Evolutionary conservation across 192 early-diverging fungal species (phyloP).

Genomic region (Coemansia sp.): DNA sequence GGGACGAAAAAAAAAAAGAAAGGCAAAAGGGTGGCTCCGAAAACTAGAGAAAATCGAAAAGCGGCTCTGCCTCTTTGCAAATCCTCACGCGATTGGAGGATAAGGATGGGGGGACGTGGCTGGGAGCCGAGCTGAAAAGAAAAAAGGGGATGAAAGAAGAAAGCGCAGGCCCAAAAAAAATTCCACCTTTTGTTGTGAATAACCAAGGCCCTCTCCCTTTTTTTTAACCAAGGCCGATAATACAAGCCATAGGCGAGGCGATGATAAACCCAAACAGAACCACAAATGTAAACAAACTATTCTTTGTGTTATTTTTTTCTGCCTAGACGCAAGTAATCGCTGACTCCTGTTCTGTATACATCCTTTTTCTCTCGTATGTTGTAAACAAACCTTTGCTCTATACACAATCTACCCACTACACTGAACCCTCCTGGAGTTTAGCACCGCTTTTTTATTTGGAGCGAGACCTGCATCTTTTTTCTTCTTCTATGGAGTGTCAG

Average conservation of each 20-base stretch:
- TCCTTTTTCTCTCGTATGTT: background rate
- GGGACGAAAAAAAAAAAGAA: background rate
- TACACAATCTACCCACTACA: background rate
- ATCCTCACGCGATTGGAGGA: slow-evolving; percentile 9
- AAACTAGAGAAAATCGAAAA: slow-evolving; percentile 11
- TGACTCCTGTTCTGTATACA: background rate
- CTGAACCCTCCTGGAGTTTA: background rate
- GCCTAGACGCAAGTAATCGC: background rate
- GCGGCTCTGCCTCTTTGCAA: background rate
- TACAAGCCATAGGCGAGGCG: background rate
- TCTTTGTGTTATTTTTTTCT: background rate
- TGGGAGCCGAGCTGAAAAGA: slow-evolving; percentile 11
- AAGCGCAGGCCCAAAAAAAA: background rate
- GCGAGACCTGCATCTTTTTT: background rate
- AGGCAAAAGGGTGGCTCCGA: background rate
- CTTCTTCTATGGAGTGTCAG: background rate
- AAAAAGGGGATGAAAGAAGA: background rate
- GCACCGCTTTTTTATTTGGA: background rate
- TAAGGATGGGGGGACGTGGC: background rate
- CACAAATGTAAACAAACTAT: background rate
- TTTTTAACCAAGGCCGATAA: background rate
- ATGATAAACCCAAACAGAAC: background rate
- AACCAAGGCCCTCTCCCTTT: background rate
- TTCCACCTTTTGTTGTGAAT: background rate
- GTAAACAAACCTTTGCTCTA: background rate